Conservation (phyloP, 352 stramenopile genomes). For the Globisporangium spiculum region DNA sequence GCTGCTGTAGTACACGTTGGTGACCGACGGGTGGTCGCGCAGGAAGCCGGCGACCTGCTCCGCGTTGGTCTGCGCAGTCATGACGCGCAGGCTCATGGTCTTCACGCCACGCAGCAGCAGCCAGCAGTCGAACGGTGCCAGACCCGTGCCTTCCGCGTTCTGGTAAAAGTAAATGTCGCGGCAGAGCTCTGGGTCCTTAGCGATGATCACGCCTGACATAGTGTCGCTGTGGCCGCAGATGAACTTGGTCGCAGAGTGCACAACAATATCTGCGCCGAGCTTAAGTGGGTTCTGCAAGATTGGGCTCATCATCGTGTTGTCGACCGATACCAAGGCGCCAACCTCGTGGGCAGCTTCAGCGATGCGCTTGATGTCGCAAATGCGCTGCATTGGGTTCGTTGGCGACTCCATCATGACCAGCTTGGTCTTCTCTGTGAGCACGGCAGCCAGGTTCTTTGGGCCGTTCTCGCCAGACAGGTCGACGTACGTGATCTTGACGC, state of each 20-base stretch:
- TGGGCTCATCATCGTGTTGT: slow-evolving; percentile 97
- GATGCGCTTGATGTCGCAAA: slow-evolving; percentile 91
- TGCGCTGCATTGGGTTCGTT: slow-evolving; percentile 95
- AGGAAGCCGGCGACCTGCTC: slow-evolving; percentile 89
- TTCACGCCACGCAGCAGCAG: slow-evolving; percentile 88
- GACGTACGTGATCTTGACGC: slow-evolving; percentile 77
- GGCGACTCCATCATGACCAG: slow-evolving; percentile 97
- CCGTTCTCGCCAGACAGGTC: slow-evolving; percentile 74
- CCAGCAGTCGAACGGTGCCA: slow-evolving; percentile 91
- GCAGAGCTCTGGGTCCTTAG: slow-evolving; percentile 77
- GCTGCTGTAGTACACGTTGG: slow-evolving; percentile 91
- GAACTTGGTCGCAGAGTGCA: slow-evolving; percentile 98
- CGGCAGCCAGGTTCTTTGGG: slow-evolving; percentile 56
- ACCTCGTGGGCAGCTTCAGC: slow-evolving; percentile 78
- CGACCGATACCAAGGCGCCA: slow-evolving; percentile 85
- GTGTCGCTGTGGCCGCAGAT: slow-evolving; percentile 97
- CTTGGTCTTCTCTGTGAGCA: slow-evolving; percentile 78
- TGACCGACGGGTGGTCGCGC: slow-evolving; percentile 76
- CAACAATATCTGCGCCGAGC: slow-evolving; percentile 94
- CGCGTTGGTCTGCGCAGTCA: slow-evolving; percentile 88
- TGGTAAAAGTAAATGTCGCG: slow-evolving; percentile 89
- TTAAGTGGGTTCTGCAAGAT: slow-evolving; percentile 93
- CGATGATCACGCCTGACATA: slow-evolving; percentile 92
- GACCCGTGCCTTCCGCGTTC: slow-evolving; percentile 86
- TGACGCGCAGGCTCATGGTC: slow-evolving; percentile 84